Percentiles rank a stretch among this genome's conserved stretches.
phyloP scores from a whole-genome alignment of 331 rosid genomes.

The Quercus lobata region DNA sequence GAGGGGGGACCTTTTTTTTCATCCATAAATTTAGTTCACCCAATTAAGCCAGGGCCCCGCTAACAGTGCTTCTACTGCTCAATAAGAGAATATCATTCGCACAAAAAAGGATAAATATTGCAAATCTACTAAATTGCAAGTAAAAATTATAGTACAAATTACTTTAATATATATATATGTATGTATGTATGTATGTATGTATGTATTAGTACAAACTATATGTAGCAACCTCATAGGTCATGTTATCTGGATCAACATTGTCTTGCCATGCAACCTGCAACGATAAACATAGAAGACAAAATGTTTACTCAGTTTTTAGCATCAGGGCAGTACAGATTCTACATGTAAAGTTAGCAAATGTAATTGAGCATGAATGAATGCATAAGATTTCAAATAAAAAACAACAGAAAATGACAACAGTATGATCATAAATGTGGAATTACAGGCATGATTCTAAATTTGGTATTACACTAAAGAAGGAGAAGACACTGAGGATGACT shows the following conservation, averaged over 20 bases:
- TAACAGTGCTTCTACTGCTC: background rate
- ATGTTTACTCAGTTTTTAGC: background rate
- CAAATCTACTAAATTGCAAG: background rate
- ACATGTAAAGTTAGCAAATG: background rate
- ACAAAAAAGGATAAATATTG: background rate
- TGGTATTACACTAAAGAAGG: background rate
- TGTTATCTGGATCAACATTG: constrained; percentile 76
- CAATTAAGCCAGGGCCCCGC: background rate
- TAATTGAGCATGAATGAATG: background rate
- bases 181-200: too few relatives aligned
- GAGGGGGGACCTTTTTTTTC: background rate
- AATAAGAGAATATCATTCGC: background rate
- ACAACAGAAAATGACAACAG: background rate
- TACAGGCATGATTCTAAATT: background rate
- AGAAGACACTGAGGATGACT: background rate
- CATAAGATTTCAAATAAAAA: background rate
- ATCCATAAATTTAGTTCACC: background rate
- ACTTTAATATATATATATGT: background rate
- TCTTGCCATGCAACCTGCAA: constrained; percentile 82
- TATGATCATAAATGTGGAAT: background rate
- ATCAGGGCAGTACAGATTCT: background rate
- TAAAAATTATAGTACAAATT: background rate
- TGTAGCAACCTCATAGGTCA: constrained; percentile 85
- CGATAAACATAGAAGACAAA: constrained; percentile 16
- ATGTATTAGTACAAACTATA: background rate